Evolutionary conservation across 768 basidiomycete species (phyloP), one percentile per base, ranked within the genome.

Genomic region (Mycena galopus): DNA sequence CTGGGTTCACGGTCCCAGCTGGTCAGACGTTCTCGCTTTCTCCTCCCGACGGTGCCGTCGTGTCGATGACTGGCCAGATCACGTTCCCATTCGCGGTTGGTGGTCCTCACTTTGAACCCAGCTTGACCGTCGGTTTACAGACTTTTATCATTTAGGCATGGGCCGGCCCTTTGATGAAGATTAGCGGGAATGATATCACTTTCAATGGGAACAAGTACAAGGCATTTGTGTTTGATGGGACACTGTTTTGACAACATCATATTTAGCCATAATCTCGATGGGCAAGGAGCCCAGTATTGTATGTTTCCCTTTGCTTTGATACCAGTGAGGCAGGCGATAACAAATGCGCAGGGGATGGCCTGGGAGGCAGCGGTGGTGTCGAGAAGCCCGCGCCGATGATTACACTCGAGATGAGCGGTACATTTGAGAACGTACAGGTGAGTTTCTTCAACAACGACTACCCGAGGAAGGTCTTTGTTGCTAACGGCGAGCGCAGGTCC

Each of bases 311-410:
- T 62, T 2, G 30, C 21, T 14, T 17, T 19, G 32, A 17, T 17
- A 2, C 3, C 23, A 32, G 4, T 21, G 23, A 8, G 19, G 7
- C 8, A 11, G n/a, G 11, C 32, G n/a, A 19, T 58, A 16, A 51
- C 66, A 25, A 3, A 14, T 44, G 25, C 25, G 19, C 12, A 60
- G 66, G 61, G 62, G 69, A 70, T 23, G 69, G 69, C 6, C 81
- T 29, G 4, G 69, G 69, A 8, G 39, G 42, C 19, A 68, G 67
- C 47, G 76, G 74, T 6, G 76, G 76, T 2, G 74, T 67, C 2
- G 25, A 57, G 2, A 71, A 71, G n/a, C 70, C 64, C 0, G 76
- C 67, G n/a, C 76, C 76, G 0, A 77, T 77, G 76, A 55, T 77
- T 9, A 33, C 65, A 7, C 69, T 77, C 65, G 73, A 75, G 42